phyloP scores from a whole-genome alignment of 306 rosid species.

The Cotoneaster glaucophyllus region DNA sequence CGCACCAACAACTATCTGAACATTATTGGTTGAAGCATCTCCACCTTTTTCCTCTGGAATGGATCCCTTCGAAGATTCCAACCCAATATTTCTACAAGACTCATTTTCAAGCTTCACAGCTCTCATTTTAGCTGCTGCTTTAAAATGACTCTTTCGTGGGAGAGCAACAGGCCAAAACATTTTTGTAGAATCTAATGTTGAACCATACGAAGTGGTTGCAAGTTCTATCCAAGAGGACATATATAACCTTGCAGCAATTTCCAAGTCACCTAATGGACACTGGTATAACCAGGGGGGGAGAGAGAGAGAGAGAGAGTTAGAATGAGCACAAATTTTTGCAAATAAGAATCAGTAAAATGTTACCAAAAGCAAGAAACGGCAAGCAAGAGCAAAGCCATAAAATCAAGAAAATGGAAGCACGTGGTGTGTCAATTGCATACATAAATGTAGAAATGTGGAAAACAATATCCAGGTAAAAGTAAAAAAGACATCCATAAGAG shows the following conservation, averaged over 20 bases:
- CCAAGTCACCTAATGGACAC: constrained; percentile 77
- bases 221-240: constrained; percentile 80
- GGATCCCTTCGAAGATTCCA: constrained; percentile 46
- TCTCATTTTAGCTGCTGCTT: constrained; percentile 99
- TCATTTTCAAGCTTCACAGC: constrained; percentile 79
- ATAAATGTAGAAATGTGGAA: neutral
- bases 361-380: neutral
- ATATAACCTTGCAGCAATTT: constrained; percentile 49
- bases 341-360: neutral
- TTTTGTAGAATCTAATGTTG: constrained; percentile 75
- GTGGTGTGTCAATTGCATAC: neutral
- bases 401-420: neutral
- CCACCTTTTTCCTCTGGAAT: constrained; percentile 61
- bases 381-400: neutral
- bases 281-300: constrained; percentile 16
- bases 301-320: neutral
- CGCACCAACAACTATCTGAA: constrained; percentile 84
- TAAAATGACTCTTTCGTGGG: constrained; percentile 87
- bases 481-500: neutral
- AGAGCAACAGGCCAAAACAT: constrained; percentile 94
- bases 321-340: neutral
- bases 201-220: constrained; percentile 87
- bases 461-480: neutral
- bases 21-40: constrained; percentile 51
- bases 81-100: constrained; percentile 38